phyloP scores from a whole-genome alignment of 495 filamentous ascomycete species.

The Articulospora tetracladia region DNA sequence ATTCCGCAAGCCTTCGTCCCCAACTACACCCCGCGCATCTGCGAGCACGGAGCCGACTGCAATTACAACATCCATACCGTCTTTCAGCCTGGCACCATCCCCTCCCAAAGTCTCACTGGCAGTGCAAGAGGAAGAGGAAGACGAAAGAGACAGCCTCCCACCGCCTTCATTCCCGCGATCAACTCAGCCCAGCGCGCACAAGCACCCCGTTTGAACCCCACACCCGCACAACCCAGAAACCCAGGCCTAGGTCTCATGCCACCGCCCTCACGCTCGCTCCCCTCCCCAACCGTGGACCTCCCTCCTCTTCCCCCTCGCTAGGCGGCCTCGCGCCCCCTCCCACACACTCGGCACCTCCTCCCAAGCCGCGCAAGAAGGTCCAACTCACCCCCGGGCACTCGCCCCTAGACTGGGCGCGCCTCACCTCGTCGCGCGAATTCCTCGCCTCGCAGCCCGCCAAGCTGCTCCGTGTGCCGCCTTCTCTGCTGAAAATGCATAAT shows the following conservation, averaged over 20 bases:
- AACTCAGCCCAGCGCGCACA: slow-evolving; percentile 37
- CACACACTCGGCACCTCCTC: slow-evolving; percentile 40
- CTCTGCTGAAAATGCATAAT: slow-evolving; percentile 67
- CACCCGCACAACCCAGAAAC: slow-evolving; percentile 19
- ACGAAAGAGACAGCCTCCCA: background rate
- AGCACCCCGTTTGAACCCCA: slow-evolving; percentile 17
- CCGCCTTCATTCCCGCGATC: slow-evolving; percentile 34
- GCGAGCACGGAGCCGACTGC: slow-evolving; percentile 1
- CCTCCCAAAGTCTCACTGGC: background rate
- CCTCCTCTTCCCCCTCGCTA: slow-evolving; percentile 2
- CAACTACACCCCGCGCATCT: slow-evolving; percentile 6
- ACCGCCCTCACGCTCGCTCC: slow-evolving; percentile 24
- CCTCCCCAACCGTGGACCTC: slow-evolving; percentile 32
- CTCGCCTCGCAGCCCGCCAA: slow-evolving; percentile 28
- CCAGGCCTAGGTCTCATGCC: slow-evolving; percentile 9
- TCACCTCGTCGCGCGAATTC: slow-evolving; percentile 58
- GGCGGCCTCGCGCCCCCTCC: slow-evolving; percentile 38
- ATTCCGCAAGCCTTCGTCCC: slow-evolving; percentile 5
- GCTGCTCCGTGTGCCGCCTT: slow-evolving; percentile 70
- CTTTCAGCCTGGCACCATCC: slow-evolving; percentile 8
- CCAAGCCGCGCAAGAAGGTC: slow-evolving; percentile 53
- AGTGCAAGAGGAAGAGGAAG: slow-evolving; percentile 1
- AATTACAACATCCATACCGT: background rate
- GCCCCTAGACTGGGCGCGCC: slow-evolving; percentile 91
- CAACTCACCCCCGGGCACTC: slow-evolving; percentile 82